Base-by-base conservation (phyloP, 2,329 filamentous ascomycete genomes). In the Aspergillus tanneri region DNA sequence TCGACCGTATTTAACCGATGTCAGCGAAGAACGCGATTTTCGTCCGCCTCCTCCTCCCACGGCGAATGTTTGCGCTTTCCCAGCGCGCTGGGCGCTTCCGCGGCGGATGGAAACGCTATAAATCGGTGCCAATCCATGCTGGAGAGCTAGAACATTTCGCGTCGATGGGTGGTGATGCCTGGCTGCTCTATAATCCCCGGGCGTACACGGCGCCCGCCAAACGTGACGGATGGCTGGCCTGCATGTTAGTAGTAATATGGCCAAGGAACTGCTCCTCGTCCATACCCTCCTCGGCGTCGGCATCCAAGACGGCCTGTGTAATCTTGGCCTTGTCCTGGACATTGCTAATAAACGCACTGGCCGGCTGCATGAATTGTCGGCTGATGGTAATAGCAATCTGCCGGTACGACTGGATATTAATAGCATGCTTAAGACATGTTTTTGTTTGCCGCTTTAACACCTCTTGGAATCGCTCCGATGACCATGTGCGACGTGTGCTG, bases 361-460 rank as follows among this genome's bases (percentile, higher is more conserved):
- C 40, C 7, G n/a, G 14, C 21, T 35, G 43, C 10, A 54, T 25
- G 23, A 38, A 54, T 18, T 23, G 30, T 5, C 39, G 37, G 39
- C 52, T 54, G 8, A 52, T 54, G 3, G 35, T 8, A 41, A 54
- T 52, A 1, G 46, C 27, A 18, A 52, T 49, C n/a, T 49, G 34
- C 3, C 35, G 23, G n/a, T 53, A 53, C 9, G 16, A 18, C 1
- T 18, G 2, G 7, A 38, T 25, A 12, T 23, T 2, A 25, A 46
- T 30, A 3, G 24, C 2, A 11, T 11, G 18, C 5, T 3, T 23
- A 2, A 39, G 19, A 11, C 12, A 14, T 11, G 11, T 2, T 11
- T 12, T 7, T 12, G 21, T 39, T 22, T 39, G 19, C 36, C 36
- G 21, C 18, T 39, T 39, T 1, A 39, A 18, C 7, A n/a, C 23